A percentile compares a stretch with the other conserved stretches of the same genome.
phyloP scores from a whole-genome alignment of 2,329 filamentous ascomycete genomes.

The Colletotrichum endophyticum region DNA sequence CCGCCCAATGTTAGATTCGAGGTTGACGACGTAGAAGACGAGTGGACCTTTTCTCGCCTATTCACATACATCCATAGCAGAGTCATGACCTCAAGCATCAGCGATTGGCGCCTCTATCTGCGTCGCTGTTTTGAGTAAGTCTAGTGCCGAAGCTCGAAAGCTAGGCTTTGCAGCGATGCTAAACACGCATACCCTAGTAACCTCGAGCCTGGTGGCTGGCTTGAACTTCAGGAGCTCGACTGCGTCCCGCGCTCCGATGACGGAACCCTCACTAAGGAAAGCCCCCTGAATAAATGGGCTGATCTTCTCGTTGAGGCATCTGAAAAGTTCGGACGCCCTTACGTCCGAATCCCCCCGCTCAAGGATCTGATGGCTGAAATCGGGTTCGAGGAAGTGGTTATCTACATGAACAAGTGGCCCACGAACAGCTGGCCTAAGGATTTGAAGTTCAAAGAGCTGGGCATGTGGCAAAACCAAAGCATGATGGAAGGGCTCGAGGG shows the following conservation, averaged over 20 bases:
- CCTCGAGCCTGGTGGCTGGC: slow-evolving; percentile 43
- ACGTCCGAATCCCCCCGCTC: background rate
- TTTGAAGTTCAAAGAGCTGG: slow-evolving; percentile 35
- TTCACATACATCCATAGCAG: slow-evolving; percentile 39
- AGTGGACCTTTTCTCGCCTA: slow-evolving; percentile 33
- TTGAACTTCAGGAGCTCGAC: slow-evolving; percentile 35
- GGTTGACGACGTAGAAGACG: slow-evolving; percentile 37
- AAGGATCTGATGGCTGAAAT: background rate
- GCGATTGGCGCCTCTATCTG: slow-evolving; percentile 39
- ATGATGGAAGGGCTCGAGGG: slow-evolving; percentile 36
- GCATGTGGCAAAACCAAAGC: slow-evolving; percentile 35
- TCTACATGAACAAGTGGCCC: slow-evolving; percentile 34
- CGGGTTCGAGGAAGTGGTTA: slow-evolving; percentile 36
- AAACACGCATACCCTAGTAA: slow-evolving; percentile 20
- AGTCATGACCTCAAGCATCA: slow-evolving; percentile 32
- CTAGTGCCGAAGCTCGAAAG: too few relatives aligned
- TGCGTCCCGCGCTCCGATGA: background rate
- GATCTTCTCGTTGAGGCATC: slow-evolving; percentile 36
- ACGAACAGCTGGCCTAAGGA: slow-evolving; percentile 39
- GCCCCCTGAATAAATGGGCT: slow-evolving; percentile 31
- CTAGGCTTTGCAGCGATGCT: too few relatives aligned
- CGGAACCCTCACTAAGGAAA: slow-evolving; percentile 29
- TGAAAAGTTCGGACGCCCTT: background rate
- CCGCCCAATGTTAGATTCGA: slow-evolving; percentile 50
- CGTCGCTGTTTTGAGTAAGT: background rate